Conservation (phyloP, 202 grass and related monocot species). For the Carex sylvatica region DNA sequence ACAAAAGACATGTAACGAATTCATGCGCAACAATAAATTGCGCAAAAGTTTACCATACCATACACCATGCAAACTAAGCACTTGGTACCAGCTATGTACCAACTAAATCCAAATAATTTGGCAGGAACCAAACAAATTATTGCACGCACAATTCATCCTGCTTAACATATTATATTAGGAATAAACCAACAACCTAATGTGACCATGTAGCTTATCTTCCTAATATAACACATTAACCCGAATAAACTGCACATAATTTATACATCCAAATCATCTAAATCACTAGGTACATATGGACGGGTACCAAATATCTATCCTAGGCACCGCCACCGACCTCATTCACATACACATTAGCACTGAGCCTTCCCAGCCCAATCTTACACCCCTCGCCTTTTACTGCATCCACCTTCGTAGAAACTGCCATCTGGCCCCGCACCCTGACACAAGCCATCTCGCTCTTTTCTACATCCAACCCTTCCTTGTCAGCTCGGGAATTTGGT, state of each 20-base stretch:
- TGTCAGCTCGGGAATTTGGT: not conserved
- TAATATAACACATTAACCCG: not conserved
- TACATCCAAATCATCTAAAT: not conserved
- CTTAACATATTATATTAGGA: not conserved
- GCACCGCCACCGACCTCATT: conserved; percentile 15
- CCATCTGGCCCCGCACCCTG: not conserved
- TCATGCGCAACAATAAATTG: not conserved
- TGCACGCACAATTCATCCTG: not conserved
- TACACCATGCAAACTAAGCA: not conserved
- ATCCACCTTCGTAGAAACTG: conserved; percentile 35
- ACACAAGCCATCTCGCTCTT: not conserved
- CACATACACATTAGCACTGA: conserved; percentile 33
- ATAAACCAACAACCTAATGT: not conserved
- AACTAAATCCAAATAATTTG: not conserved
- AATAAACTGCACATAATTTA: not conserved
- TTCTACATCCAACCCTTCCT: not conserved
- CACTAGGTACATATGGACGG: not conserved
- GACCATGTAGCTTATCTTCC: not conserved
- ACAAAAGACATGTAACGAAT: conserved; percentile 6
- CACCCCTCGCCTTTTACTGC: conserved; percentile 30
- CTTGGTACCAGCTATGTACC: not conserved
- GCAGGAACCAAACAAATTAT: not conserved
- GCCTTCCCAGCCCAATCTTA: conserved; percentile 33
- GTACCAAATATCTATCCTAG: conserved; percentile 16
- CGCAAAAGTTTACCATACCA: conserved; percentile 4